These are phyloP conservation scores for Orbilia javanica DNA, from an alignment of 2,329 filamentous ascomycete species.

Conservation along the genomic window DNA sequence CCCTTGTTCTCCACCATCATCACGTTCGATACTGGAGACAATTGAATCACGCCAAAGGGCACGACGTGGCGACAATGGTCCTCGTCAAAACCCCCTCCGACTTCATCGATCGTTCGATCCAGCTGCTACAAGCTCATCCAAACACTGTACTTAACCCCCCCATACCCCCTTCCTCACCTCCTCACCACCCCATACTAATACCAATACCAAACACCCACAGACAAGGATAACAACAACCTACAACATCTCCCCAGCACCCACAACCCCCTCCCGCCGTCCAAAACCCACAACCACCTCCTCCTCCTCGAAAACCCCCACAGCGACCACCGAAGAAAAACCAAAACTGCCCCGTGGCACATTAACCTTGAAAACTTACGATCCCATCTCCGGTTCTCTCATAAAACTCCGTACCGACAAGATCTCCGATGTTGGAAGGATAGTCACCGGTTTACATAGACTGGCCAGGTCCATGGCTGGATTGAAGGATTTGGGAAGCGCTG, in stretches of 20 bases:
- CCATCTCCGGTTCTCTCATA: constrained; percentile 81
- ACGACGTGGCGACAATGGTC: constrained; percentile 73
- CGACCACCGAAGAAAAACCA: constrained; percentile 78
- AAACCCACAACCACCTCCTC: constrained; percentile 92
- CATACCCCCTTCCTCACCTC: constrained; percentile 62
- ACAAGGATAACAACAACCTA: constrained; percentile 94
- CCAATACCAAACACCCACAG: constrained; percentile 67
- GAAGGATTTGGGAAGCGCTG: constrained; percentile 69
- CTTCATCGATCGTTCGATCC: constrained; percentile 88
- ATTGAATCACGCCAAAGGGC: neutral
- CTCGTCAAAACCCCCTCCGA: constrained; percentile 85
- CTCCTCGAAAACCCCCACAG: constrained; percentile 92
- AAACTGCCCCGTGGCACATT: constrained; percentile 74
- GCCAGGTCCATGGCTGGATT: constrained; percentile 71
- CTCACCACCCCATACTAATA: constrained; percentile 10
- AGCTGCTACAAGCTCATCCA: constrained; percentile 87
- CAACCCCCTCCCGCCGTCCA: constrained; percentile 74
- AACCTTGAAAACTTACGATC: constrained; percentile 89
- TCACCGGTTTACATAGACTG: constrained; percentile 80
- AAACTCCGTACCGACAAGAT: constrained; percentile 94
- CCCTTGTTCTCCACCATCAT: neutral
- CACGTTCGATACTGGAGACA: neutral
- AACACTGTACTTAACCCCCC: constrained; percentile 74
- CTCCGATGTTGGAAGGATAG: constrained; percentile 85
- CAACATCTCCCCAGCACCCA: constrained; percentile 68